phyloP scores from a whole-genome alignment of 495 filamentous ascomycete species.

The Xylaria scruposa region DNA sequence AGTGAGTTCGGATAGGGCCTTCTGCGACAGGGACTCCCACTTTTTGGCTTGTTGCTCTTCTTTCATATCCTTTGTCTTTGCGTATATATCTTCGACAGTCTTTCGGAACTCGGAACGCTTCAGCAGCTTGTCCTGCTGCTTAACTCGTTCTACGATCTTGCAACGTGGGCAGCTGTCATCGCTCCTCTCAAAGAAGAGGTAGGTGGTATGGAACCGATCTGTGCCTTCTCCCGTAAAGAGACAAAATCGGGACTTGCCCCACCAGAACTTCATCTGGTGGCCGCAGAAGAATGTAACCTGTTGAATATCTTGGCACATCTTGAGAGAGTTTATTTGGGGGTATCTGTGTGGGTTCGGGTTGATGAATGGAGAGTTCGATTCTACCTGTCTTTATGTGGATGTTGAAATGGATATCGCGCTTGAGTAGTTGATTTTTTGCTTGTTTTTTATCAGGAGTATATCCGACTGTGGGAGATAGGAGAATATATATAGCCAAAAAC shows the following conservation, averaged over 20 bases:
- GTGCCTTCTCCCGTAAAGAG: neutral
- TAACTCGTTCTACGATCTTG: neutral
- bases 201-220: neutral
- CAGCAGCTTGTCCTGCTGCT: neutral
- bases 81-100: neutral
- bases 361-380: neutral
- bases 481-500: neutral
- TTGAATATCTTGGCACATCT: constrained; percentile 20
- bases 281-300: constrained; percentile 14
- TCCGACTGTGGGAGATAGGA: neutral
- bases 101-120: neutral
- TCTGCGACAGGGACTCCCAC: neutral
- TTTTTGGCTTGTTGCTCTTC: neutral
- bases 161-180: neutral
- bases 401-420: neutral
- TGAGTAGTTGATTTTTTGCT: neutral
- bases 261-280: constrained; percentile 18
- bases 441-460: neutral
- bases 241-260: constrained; percentile 7
- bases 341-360: neutral
- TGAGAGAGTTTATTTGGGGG: neutral
- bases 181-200: neutral
- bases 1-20: neutral
- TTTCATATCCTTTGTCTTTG: neutral
- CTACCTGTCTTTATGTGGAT: neutral